Conservation (phyloP, 768 basidiomycete species). For the Daedaleopsis nitida region DNA sequence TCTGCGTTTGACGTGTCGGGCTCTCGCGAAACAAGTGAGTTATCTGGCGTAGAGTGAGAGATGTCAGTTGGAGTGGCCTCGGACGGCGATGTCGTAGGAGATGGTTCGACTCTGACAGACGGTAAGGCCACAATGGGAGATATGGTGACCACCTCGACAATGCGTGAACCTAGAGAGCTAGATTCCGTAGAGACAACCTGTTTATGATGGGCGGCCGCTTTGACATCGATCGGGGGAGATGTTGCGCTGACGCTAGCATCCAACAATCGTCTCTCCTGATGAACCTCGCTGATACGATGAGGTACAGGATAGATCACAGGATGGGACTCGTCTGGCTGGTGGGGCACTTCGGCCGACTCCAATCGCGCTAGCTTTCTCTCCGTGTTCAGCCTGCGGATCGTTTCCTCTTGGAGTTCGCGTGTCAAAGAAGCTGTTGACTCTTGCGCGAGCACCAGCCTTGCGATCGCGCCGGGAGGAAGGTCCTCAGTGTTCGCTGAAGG, state of each 20-base stretch:
- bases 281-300: slow-evolving; percentile 4
- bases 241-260: neutral
- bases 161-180: neutral
- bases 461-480: slow-evolving; percentile 47
- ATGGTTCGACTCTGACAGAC: neutral
- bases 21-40: too few relatives aligned
- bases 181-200: neutral
- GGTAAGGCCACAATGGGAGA: neutral
- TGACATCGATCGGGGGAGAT: neutral
- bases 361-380: slow-evolving; percentile 34
- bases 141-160: slow-evolving; percentile 8
- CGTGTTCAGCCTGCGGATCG: slow-evolving; percentile 48
- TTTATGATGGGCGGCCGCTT: neutral
- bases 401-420: slow-evolving; percentile 60
- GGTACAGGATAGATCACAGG: slow-evolving; percentile 7
- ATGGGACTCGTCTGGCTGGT: slow-evolving; percentile 6
- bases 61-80: neutral
- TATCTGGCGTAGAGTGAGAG: too few relatives aligned
- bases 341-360: slow-evolving; percentile 3
- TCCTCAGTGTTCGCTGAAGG: slow-evolving; percentile 32
- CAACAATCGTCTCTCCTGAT: neutral
- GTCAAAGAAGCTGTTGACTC: slow-evolving; percentile 53
- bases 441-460: slow-evolving; percentile 52
- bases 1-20: too few relatives aligned
- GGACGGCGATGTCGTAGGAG: neutral